A percentile compares a stretch with the other conserved stretches of the same genome.
These are phyloP conservation scores for Cajanus cajan DNA, from an alignment of 306 rosid genomes.

Conservation along the genomic window DNA sequence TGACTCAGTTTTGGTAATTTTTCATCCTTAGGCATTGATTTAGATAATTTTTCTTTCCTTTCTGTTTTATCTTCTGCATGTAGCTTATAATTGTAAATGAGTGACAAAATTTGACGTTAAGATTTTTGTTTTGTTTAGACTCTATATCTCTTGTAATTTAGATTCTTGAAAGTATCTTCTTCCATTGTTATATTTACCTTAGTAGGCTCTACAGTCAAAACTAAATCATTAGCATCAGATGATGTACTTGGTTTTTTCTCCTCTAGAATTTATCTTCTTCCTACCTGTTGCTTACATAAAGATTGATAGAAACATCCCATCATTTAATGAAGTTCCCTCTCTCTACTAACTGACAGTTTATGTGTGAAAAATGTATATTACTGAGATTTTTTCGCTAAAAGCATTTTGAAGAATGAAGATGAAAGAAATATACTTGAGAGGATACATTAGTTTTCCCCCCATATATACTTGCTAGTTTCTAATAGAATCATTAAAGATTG, in stretches of 20 bases:
- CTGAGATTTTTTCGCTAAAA: no score
- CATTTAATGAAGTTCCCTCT: no score
- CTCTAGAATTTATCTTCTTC: neutral
- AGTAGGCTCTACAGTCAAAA: neutral
- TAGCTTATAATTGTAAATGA: neutral
- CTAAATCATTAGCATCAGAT: neutral
- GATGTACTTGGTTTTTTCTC: neutral
- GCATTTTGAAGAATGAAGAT: neutral
- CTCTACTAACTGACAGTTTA: no score
- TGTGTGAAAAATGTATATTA: no score
- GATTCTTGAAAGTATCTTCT: neutral
- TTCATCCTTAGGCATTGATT: neutral
- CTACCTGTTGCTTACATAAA: neutral
- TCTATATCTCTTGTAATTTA: neutral
- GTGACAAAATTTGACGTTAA: neutral
- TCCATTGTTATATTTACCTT: neutral
- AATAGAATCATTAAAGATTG: neutral
- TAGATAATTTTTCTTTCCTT: no score
- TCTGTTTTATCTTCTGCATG: neutral
- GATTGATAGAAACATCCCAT: no score
- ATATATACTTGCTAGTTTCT: neutral
- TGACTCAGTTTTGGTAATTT: conserved; percentile 27
- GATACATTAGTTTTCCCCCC: no score
- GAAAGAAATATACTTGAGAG: no score
- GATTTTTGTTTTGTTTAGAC: neutral